These are phyloP conservation scores for Brettanomyces custersianus DNA, from an alignment of 805 yeast genomes.

Conservation along the genomic window DNA sequence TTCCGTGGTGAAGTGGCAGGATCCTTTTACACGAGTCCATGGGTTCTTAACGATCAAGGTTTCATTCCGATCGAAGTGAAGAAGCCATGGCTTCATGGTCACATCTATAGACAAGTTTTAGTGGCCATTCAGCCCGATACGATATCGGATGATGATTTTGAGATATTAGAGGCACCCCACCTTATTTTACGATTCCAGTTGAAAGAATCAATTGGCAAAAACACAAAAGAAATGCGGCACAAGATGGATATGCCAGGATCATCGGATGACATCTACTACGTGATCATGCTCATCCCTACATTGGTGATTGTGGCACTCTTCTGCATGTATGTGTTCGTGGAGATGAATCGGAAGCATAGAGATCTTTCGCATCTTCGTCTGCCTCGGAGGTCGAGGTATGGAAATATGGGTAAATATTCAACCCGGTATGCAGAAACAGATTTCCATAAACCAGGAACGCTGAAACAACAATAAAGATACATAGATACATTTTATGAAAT, in stretches of 20 bases:
- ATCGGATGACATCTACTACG: slow-evolving; percentile 37
- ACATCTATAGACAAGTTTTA: slow-evolving; percentile 45
- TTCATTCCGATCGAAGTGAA: slow-evolving; percentile 50
- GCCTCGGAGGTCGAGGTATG: slow-evolving; percentile 27
- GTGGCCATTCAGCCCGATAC: slow-evolving; percentile 69
- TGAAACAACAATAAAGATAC: slow-evolving; percentile 10
- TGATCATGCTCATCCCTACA: slow-evolving; percentile 62
- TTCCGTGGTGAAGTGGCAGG: slow-evolving; percentile 24
- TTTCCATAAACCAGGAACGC: slow-evolving; percentile 16
- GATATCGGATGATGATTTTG: slow-evolving; percentile 57
- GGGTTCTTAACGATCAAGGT: slow-evolving; percentile 59
- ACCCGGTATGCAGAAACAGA: slow-evolving; percentile 21
- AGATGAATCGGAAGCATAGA: slow-evolving; percentile 45
- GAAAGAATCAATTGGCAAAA: slow-evolving; percentile 47
- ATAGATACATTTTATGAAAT: not conserved
- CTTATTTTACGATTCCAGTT: slow-evolving; percentile 38
- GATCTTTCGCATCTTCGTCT: slow-evolving; percentile 38
- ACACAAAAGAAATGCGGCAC: slow-evolving; percentile 24
- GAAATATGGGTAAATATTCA: slow-evolving; percentile 22
- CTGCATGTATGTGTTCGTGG: slow-evolving; percentile 56
- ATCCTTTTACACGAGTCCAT: slow-evolving; percentile 58
- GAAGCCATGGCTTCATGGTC: slow-evolving; percentile 56
- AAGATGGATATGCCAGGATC: slow-evolving; percentile 28
- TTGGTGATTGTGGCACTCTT: slow-evolving; percentile 51
- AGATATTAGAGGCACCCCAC: slow-evolving; percentile 33